Percentiles rank a stretch among this genome's conserved stretches.
phyloP scores from a whole-genome alignment of 2,329 filamentous ascomycete species.

The Hypocreales sp. region DNA sequence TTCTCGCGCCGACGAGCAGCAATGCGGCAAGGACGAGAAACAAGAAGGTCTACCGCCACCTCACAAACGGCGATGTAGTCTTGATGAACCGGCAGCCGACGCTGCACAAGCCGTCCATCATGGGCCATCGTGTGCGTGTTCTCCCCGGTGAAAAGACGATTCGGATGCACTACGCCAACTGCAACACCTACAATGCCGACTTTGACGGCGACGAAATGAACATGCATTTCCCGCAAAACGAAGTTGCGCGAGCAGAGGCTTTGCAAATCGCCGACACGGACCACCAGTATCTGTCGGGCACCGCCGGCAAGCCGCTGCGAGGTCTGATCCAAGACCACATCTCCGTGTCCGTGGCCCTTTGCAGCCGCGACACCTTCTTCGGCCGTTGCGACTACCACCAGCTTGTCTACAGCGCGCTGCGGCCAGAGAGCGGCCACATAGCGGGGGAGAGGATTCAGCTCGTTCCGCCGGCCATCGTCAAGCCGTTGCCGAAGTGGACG shows the following conservation, averaged over 20 bases:
- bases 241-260: slow-evolving; percentile 83
- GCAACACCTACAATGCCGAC: slow-evolving; percentile 98
- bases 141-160: slow-evolving; percentile 91
- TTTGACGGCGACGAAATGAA: slow-evolving; percentile 99
- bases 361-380: slow-evolving; percentile 84
- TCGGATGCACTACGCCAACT: slow-evolving; percentile 99
- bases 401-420: slow-evolving; percentile 76
- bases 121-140: slow-evolving; percentile 89
- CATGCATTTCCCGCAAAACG: slow-evolving; percentile 98
- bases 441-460: slow-evolving; percentile 68
- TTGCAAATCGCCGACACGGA: slow-evolving; percentile 90
- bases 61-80: slow-evolving; percentile 93
- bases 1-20: slow-evolving; percentile 69
- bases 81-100: slow-evolving; percentile 98
- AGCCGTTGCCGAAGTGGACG: slow-evolving; percentile 74
- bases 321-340: slow-evolving; percentile 98
- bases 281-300: slow-evolving; percentile 90
- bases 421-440: slow-evolving; percentile 83
- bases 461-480: slow-evolving; percentile 66
- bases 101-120: slow-evolving; percentile 96
- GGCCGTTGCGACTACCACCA: slow-evolving; percentile 80
- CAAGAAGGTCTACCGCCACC: slow-evolving; percentile 92
- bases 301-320: slow-evolving; percentile 81
- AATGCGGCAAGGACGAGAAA: slow-evolving; percentile 62
- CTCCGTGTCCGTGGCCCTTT: slow-evolving; percentile 82